Evolutionary conservation across 73 alveolate species (phyloP).

Genomic region (Tetrahymena thermophila): DNA sequence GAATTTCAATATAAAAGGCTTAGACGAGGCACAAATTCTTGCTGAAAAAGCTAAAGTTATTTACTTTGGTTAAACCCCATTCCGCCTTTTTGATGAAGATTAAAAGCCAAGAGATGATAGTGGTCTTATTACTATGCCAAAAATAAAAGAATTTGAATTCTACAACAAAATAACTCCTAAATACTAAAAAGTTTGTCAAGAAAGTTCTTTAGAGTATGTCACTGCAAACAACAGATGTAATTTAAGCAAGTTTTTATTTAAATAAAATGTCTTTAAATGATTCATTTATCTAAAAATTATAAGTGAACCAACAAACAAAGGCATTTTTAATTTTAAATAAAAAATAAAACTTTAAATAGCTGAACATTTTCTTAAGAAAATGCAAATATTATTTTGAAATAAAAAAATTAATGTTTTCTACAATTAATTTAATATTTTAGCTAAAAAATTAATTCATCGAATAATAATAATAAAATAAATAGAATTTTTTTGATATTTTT

Average conservation of each 20-base stretch:
- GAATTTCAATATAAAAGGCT: not conserved
- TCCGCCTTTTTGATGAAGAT: slow-evolving; percentile 23
- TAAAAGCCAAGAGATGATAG: slow-evolving; percentile 10
- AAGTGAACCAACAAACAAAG: too few species aligned
- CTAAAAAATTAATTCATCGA: too few species aligned
- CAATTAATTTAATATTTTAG: too few species aligned
- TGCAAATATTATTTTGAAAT: too few species aligned
- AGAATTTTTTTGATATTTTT: too few species aligned
- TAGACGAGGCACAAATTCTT: slow-evolving; percentile 17
- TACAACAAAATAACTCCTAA: not conserved
- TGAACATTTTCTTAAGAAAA: too few species aligned
- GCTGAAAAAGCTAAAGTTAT: slow-evolving; percentile 26
- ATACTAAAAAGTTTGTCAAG: not conserved
- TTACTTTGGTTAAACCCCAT: slow-evolving; percentile 41
- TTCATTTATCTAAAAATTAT: too few species aligned
- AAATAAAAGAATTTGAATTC: not conserved
- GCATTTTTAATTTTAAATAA: too few species aligned
- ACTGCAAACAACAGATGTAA: not conserved
- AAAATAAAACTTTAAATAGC: too few species aligned
- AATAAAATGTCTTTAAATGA: not conserved
- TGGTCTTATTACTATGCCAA: not conserved
- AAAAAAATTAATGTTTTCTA: too few species aligned
- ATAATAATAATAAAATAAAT: too few species aligned
- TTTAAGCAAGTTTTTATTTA: not conserved
- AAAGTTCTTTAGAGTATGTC: not conserved